Conservation (phyloP, 2,329 filamentous ascomycete genomes). For the Penicillium corylophilum region DNA sequence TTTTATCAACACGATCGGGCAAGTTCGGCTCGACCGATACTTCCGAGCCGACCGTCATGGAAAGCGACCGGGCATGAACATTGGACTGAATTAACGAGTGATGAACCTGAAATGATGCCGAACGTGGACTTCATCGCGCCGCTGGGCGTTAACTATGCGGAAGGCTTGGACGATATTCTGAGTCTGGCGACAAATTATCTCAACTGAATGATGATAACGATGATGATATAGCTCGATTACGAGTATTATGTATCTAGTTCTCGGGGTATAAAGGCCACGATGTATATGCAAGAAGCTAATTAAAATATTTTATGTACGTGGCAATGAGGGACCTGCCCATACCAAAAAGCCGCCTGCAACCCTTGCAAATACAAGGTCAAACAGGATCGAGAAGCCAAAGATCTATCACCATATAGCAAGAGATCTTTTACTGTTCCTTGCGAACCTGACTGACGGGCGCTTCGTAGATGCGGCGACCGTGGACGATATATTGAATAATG, state of each 20-base stretch:
- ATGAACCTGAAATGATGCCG: neutral
- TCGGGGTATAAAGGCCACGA: neutral
- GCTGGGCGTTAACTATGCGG: conserved; percentile 12
- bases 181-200: conserved; percentile 15
- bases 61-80: neutral
- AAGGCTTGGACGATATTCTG: conserved; percentile 21
- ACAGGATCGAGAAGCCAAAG: neutral
- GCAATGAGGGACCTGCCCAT: conserved; percentile 1
- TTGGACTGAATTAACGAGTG: conserved; percentile 6
- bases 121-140: conserved; percentile 5
- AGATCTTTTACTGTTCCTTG: conserved; percentile 11
- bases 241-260: neutral
- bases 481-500: conserved; percentile 19
- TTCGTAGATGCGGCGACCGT: conserved; percentile 22
- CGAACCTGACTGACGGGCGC: conserved; percentile 25
- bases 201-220: neutral
- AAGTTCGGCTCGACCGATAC: neutral
- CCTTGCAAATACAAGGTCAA: neutral
- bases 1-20: conserved; percentile 16
- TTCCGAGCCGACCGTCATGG: neutral
- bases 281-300: conserved; percentile 8
- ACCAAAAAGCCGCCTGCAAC: neutral
- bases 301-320: conserved; percentile 7
- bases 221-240: neutral
- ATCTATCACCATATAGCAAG: neutral